Base-by-base conservation (phyloP, 371 early-diverging fungal genomes). In the Sporodiniella umbellata region DNA sequence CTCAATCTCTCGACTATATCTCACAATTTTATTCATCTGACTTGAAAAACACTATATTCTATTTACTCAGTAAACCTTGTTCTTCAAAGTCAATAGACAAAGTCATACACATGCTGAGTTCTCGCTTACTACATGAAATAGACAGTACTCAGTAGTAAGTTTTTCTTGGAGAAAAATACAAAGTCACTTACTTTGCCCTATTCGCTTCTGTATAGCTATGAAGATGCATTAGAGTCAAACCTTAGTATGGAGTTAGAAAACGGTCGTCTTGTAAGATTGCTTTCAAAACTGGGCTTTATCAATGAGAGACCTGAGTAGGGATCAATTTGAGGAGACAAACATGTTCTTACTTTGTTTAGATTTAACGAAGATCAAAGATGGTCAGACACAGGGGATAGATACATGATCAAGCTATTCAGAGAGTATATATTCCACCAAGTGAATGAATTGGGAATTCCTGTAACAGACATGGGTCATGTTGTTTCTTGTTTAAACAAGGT, bases 391-490 rank as follows among this genome's bases (percentile, higher is more conserved):
- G 98, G 98, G 7, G 96, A 96, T 66, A 71, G 93, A 30, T 97
- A 97, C 64, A 81, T 96, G 42, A 85, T 96, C 51, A 95, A 94
- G 66, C 76, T 98, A 23, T 96, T 98, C 62, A 80, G 96, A 48
- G 97, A 97, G 62, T 95, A 93, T 62, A 88, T 97, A 15, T 98
- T 98, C 64, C 98, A 97, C 66, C 92, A 93, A 64, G 93, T 93
- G 8, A 90, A 95, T 64, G 92, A 92, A 33, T 70, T 80, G 23
- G 95, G 95, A 3, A 64, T 79, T 21, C 94, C 97, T 8, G 79
- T 94, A 1, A 66, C 93, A 17, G 94, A 96, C 63, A 85, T 96
- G 72, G 88, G 86, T 0, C 98, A 98, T 76, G 92, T 96, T 6
- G 42, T 97, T 31, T 78, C 87, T n/a, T 92, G 92, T 66, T 75